Evolutionary conservation across 495 filamentous ascomycete genomes (phyloP).

Genomic region (Trichoderma parareesei): DNA sequence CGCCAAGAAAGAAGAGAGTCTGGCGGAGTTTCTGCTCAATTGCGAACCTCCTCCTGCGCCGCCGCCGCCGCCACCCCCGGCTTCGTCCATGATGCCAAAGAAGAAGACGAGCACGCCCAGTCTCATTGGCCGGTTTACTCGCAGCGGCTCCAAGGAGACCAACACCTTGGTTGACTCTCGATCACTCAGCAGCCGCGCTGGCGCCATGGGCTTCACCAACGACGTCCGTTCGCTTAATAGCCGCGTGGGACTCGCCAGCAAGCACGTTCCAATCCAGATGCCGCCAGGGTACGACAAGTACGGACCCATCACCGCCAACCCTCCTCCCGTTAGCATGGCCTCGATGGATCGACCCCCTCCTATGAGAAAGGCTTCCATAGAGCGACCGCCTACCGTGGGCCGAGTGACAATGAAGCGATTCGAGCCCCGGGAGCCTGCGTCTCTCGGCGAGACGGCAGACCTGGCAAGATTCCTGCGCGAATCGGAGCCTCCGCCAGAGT

Average conservation of each 20-base stretch:
- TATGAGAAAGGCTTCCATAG: not conserved
- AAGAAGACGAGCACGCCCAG: slow-evolving; percentile 53
- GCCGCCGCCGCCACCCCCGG: slow-evolving; percentile 29
- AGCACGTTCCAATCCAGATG: slow-evolving; percentile 40
- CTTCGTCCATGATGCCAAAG: slow-evolving; percentile 33
- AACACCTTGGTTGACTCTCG: slow-evolving; percentile 21
- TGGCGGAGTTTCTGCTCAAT: slow-evolving; percentile 82
- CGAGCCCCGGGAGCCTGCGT: slow-evolving; percentile 41
- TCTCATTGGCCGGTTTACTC: slow-evolving; percentile 56
- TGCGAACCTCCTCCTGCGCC: slow-evolving; percentile 63
- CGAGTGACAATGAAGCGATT: slow-evolving; percentile 45
- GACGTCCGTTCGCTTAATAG: not conserved
- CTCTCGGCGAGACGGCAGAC: slow-evolving; percentile 50
- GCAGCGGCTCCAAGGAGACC: slow-evolving; percentile 27
- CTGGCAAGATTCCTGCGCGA: slow-evolving; percentile 74
- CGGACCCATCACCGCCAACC: slow-evolving; percentile 16
- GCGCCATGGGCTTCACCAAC: slow-evolving; percentile 8
- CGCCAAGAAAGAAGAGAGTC: slow-evolving; percentile 54
- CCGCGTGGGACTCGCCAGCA: slow-evolving; percentile 14
- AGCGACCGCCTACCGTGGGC: slow-evolving; percentile 4
- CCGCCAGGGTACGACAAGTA: slow-evolving; percentile 24
- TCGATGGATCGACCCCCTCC: not conserved
- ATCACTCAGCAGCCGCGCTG: slow-evolving; percentile 24
- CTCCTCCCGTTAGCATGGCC: slow-evolving; percentile 18
- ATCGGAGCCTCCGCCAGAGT: slow-evolving; percentile 56